phyloP scores from a whole-genome alignment of 2,329 filamentous ascomycete genomes.

The Fusarium chlamydosporum region DNA sequence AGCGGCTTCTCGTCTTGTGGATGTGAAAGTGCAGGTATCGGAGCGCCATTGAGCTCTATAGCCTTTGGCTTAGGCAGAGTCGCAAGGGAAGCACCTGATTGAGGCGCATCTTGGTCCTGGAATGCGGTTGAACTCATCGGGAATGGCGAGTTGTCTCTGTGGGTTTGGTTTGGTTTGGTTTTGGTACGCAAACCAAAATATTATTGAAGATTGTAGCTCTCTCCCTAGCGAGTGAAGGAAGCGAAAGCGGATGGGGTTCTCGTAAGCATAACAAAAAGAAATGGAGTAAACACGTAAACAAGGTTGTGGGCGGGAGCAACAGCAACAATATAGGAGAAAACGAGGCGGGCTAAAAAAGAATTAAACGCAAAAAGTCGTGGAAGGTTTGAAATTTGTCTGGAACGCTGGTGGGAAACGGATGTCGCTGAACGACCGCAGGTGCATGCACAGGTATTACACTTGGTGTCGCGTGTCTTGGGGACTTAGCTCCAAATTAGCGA shows the following conservation, averaged over 20 bases:
- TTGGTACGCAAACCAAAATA: slow-evolving; percentile 14
- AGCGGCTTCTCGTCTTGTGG: slow-evolving; percentile 33
- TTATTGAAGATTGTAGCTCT: slow-evolving; percentile 8
- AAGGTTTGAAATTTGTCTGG: slow-evolving; percentile 38
- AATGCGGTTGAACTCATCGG: slow-evolving; percentile 50
- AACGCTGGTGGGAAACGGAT: slow-evolving; percentile 35
- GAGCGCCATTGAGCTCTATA: slow-evolving; percentile 30
- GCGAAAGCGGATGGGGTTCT: slow-evolving; percentile 25
- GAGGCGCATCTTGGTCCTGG: slow-evolving; percentile 44
- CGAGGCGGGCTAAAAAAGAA: slow-evolving; percentile 14
- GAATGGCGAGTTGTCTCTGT: slow-evolving; percentile 38
- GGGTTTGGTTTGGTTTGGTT: slow-evolving; percentile 29
- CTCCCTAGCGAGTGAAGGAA: slow-evolving; percentile 33
- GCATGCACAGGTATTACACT: slow-evolving; percentile 20
- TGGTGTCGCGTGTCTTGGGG: slow-evolving; percentile 43
- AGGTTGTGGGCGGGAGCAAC: not conserved
- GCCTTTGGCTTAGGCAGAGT: slow-evolving; percentile 26
- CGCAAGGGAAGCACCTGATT: slow-evolving; percentile 30
- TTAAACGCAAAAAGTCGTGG: slow-evolving; percentile 27
- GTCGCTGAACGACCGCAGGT: slow-evolving; percentile 17
- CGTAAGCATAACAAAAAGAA: slow-evolving; percentile 38
- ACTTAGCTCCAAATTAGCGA: slow-evolving; percentile 44
- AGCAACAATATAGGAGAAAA: slow-evolving; percentile 12
- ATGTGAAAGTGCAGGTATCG: slow-evolving; percentile 22
- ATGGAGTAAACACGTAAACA: slow-evolving; percentile 1